Evolutionary conservation across 2,329 filamentous ascomycete genomes (phyloP), one percentile per base, ranked within the genome.

Genomic region (Chaetomium sp.): DNA sequence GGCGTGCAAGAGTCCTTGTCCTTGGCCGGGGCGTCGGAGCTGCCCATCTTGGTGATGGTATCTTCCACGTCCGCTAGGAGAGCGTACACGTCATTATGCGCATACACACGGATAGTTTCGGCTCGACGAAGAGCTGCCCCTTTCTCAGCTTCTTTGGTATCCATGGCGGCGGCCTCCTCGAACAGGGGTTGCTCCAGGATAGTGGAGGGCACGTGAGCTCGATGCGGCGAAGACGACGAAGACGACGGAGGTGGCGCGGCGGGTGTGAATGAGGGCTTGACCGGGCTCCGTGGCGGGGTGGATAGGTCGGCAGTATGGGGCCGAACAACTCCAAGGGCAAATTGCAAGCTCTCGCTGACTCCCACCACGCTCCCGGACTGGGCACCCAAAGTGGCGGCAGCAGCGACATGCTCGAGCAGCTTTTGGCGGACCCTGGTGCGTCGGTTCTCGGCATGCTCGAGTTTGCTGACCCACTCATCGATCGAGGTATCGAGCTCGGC

Each of bases 371-470:
- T 70, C 8, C 61, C 68, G 9, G 65, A 56, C 12, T 73, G 70
- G 16, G 73, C 57, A 35, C 78, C 75, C 13, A 90, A 79, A 7
- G 85, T 85, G 59, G 85, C 79, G 2, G 90, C 89, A 19, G 90
- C 91, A 55, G 91, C 90, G 60, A 93, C 87, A 72, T 94, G 91
- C 76, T 94, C 90, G 3, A 94, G 83, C 13, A 94, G 80, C 80
- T 93, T 94, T 74, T 93, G 90, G 45, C 90, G 85, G 53, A 94
- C 87, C 7, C 89, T 83, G 19, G 87, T 88, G 49, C 90, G 87
- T 72, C 91, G 83, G 74, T 93, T 92, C 75, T 94, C 91, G 10
- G 90, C 89, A 68, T 89, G 85, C 73, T 93, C 91, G n/a, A 93
- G 83, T 78, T 93, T 93, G 70, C 79, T 82, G 57, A 91, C 87